These are phyloP conservation scores for Ophiosphaerella herpotricha DNA, from an alignment of 2,329 filamentous ascomycete genomes.

Conservation along the genomic window DNA sequence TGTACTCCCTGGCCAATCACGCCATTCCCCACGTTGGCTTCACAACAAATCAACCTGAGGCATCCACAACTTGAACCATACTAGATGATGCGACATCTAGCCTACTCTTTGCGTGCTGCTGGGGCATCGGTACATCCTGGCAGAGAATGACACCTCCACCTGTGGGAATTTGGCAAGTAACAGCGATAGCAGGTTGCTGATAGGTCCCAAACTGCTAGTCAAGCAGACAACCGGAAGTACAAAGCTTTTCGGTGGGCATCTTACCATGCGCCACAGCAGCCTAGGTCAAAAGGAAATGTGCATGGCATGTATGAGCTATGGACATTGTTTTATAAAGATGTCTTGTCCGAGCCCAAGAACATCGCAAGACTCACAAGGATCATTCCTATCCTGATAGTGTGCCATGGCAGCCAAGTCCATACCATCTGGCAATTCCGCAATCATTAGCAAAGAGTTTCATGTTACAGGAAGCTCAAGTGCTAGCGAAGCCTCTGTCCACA, in stretches of 20 bases:
- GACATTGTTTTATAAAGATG: slow-evolving; percentile 8
- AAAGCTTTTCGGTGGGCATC: not conserved
- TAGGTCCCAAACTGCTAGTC: too few relatives aligned
- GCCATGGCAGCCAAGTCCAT: slow-evolving; percentile 10
- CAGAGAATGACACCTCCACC: slow-evolving; percentile 2
- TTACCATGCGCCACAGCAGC: not conserved
- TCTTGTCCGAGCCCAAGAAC: slow-evolving; percentile 3
- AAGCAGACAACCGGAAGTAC: not conserved
- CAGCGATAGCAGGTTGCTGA: not conserved
- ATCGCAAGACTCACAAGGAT: slow-evolving; percentile 6
- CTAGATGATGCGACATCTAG: slow-evolving; percentile 13
- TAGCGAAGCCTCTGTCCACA: slow-evolving; percentile 20
- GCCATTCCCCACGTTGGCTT: slow-evolving; percentile 30
- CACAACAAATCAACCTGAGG: slow-evolving; percentile 26
- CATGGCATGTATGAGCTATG: not conserved
- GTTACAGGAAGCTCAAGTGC: slow-evolving; percentile 21
- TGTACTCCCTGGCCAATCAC: slow-evolving; percentile 38
- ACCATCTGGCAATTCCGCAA: slow-evolving; percentile 8
- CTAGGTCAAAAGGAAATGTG: not conserved
- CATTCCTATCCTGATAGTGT: not conserved
- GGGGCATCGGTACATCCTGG: not conserved
- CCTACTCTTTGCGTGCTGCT: slow-evolving; percentile 34
- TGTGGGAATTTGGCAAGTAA: not conserved
- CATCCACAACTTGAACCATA: not conserved
- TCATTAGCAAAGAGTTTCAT: slow-evolving; percentile 25